Evolutionary conservation across 1,284 basidiomycete genomes (phyloP), one percentile per base, ranked within the genome.

Genomic region (Spongiforma sp.): DNA sequence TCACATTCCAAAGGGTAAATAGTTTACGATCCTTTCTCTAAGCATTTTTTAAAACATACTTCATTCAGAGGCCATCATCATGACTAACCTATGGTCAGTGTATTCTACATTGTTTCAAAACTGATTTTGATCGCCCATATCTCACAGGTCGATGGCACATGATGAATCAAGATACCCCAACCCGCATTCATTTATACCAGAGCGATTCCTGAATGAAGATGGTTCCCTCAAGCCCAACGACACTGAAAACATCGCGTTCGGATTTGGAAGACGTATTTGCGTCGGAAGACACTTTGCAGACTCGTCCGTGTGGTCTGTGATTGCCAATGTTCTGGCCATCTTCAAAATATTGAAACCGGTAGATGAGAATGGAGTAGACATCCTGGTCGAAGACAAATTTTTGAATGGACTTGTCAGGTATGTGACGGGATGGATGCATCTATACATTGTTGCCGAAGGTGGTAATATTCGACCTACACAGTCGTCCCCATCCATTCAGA

Each of bases 231-330:
- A 59, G 28, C 59, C 62, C 1, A 65, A 73, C 41, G 65, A 71
- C 50, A 63, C 39, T 8, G 57, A 66, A 17, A 48, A 69, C 28
- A 65, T 74, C 24, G 32, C 54, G 3, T 72, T 54, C 50, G 73
- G 71, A 6, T 71, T 73, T 50, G 71, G 69, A 15, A 53, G 62
- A 26, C 63, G 69, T 3, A 69, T 70, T 17, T 73, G 69, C 3
- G 63, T 64, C 4, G 70, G 71, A 1, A 53, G 61, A 32, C 33
- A 72, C 59, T 68, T 71, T 62, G 64, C 70, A 17, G 63, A 72
- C 21, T 30, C 59, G 26, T 64, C 68, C 19, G 50, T 69, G 41
- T 74, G 69, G 69, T 62, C 26, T 5, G 67, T 56, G 14, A 64
- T 74, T 28, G 67, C 59, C n/a, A 48, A 36, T 14, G 11, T 65